A percentile compares a stretch with the other conserved stretches of the same genome.
Conservation (phyloP, 108 stramenopile genomes). For the Craspedostauros australis region DNA sequence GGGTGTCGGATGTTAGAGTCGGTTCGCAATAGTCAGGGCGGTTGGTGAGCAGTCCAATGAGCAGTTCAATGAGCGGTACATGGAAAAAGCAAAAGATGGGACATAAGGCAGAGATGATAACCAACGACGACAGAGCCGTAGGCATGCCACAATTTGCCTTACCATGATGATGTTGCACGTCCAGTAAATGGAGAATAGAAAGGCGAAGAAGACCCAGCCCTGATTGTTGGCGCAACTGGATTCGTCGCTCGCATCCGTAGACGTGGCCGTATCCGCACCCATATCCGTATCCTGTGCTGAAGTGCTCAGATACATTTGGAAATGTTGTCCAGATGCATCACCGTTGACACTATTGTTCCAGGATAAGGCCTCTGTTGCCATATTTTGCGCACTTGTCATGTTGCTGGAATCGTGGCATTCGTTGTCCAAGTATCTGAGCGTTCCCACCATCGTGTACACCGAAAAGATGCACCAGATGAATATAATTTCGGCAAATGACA, state of each 20-base stretch:
- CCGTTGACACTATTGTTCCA: too few relatives aligned
- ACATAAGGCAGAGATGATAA: background rate
- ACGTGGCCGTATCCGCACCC: background rate
- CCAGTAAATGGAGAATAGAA: constrained; percentile 61
- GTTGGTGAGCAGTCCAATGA: too few relatives aligned
- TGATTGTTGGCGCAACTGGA: constrained; percentile 1
- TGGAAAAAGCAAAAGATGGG: background rate
- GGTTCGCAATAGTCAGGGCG: too few relatives aligned
- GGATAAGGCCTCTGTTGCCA: too few relatives aligned
- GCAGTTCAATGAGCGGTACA: too few relatives aligned
- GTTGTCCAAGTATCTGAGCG: constrained; percentile 12
- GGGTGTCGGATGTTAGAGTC: too few relatives aligned
- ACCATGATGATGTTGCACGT: constrained; percentile 58
- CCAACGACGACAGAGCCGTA: background rate
- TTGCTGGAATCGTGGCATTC: constrained; percentile 16
- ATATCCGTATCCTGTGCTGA: background rate
- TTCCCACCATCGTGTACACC: constrained; percentile 40
- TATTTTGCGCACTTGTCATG: constrained; percentile 3
- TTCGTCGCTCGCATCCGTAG: constrained; percentile 4
- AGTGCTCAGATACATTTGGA: too few relatives aligned
- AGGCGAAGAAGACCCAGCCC: constrained; percentile 18
- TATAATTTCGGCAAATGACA: constrained; percentile 24
- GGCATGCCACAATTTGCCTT: constrained; percentile 13
- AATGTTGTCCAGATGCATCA: too few relatives aligned
- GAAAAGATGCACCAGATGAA: constrained; percentile 55